Evolutionary conservation across 371 early-diverging fungal genomes (phyloP).

Genomic region (Catenaria anguillulae): DNA sequence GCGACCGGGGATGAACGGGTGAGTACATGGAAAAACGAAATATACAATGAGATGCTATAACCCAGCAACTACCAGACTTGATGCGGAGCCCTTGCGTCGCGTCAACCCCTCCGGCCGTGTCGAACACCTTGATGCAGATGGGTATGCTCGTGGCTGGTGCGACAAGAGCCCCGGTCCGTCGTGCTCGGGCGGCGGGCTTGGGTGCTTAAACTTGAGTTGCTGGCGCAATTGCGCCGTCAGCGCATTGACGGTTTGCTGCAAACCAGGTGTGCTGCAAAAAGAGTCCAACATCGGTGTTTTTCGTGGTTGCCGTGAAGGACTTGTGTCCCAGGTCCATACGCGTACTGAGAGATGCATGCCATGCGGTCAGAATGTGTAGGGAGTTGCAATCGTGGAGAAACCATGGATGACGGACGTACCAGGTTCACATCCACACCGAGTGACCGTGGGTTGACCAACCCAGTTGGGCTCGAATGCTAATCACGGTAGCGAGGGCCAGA

Average conservation of each 20-base stretch:
- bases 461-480: constrained; percentile 41
- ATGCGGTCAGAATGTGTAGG: no score
- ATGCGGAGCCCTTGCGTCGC: no score
- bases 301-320: constrained; percentile 52
- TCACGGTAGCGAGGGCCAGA: constrained; percentile 24
- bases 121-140: no score
- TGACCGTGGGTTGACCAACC: constrained; percentile 49
- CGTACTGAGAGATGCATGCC: no score
- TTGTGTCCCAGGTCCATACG: constrained; percentile 36
- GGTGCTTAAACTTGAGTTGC: not conserved
- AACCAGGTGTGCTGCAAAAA: constrained; percentile 39
- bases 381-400: no score
- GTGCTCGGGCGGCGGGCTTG: not conserved
- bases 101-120: no score
- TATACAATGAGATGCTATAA: no score
- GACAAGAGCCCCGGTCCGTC: not conserved
- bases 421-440: constrained; percentile 11
- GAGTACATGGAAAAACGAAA: no score
- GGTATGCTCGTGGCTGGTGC: no score
- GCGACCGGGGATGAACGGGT: no score
- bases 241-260: constrained; percentile 26
- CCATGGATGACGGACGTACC: no score
- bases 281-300: constrained; percentile 59
- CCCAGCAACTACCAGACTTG: no score
- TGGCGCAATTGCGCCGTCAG: not conserved